Conservation (phyloP, 2,329 filamentous ascomycete species). For the Sarocladiaceae sp. region DNA sequence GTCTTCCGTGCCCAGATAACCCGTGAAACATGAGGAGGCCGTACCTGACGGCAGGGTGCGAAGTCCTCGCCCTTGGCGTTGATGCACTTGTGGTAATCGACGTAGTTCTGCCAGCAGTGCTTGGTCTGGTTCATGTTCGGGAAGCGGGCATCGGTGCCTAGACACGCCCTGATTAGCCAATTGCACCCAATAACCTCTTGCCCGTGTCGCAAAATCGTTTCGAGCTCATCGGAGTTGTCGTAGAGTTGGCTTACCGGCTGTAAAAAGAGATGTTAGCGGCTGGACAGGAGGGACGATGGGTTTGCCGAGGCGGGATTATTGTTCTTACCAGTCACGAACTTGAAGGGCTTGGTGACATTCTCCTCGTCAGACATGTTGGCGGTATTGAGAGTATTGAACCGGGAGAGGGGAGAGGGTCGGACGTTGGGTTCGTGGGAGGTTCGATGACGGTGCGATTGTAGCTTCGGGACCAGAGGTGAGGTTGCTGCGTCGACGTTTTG, state of each 20-base stretch:
- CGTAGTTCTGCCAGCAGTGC: constrained; percentile 99
- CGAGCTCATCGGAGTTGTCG: constrained; percentile 14
- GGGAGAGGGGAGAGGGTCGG: constrained; percentile 12
- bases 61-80: constrained; percentile 98
- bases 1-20: not conserved
- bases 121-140: constrained; percentile 98
- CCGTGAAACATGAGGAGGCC: constrained; percentile 13
- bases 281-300: not conserved
- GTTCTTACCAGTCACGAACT: constrained; percentile 95
- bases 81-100: constrained; percentile 99
- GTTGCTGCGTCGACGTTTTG: constrained; percentile 30
- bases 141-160: constrained; percentile 98
- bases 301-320: constrained; percentile 29
- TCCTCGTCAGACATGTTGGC: constrained; percentile 77
- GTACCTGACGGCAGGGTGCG: constrained; percentile 91
- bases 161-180: constrained; percentile 11
- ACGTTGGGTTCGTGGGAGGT: constrained; percentile 17
- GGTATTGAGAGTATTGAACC: constrained; percentile 60
- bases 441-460: constrained; percentile 31
- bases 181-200: constrained; percentile 13
- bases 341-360: constrained; percentile 95
- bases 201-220: constrained; percentile 15
- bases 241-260: constrained; percentile 38
- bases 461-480: constrained; percentile 26
- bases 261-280: constrained; percentile 32